Conservation (phyloP, 1,139 yeast species). For the Blastobotrys capitulatus region DNA sequence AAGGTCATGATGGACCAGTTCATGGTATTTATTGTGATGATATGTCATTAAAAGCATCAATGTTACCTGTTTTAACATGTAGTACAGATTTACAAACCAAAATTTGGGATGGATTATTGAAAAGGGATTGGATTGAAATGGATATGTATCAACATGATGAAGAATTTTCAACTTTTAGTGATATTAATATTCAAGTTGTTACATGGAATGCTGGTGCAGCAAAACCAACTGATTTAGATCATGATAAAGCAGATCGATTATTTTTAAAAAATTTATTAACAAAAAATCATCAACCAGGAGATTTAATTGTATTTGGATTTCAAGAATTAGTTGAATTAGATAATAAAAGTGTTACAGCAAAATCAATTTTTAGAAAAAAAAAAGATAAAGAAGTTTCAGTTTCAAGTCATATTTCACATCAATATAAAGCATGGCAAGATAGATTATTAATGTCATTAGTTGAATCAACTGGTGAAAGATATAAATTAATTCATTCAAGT, state of each 20-base stretch:
- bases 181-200: constrained; percentile 30
- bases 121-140: constrained; percentile 34
- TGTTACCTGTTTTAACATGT: constrained; percentile 19
- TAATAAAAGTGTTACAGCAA: constrained; percentile 75
- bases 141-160: constrained; percentile 29
- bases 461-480: constrained; percentile 33
- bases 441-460: constrained; percentile 23
- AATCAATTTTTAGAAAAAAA: constrained; percentile 45
- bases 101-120: constrained; percentile 36
- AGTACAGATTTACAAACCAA: constrained; percentile 23
- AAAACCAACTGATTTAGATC: constrained; percentile 32
- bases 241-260: constrained; percentile 18
- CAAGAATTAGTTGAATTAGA: constrained; percentile 91
- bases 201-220: constrained; percentile 44
- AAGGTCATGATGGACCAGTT: constrained; percentile 34
- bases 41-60: constrained; percentile 13
- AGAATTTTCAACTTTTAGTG: constrained; percentile 28
- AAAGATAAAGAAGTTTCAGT: constrained; percentile 25
- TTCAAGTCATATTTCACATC: constrained; percentile 33
- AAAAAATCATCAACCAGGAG: constrained; percentile 32
- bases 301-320: constrained; percentile 77
- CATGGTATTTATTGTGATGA: constrained; percentile 19
- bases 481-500: constrained; percentile 69
- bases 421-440: constrained; percentile 39
- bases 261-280: constrained; percentile 20